phyloP scores from a whole-genome alignment of 2,329 filamentous ascomycete genomes.

The Aspergillus sp. region DNA sequence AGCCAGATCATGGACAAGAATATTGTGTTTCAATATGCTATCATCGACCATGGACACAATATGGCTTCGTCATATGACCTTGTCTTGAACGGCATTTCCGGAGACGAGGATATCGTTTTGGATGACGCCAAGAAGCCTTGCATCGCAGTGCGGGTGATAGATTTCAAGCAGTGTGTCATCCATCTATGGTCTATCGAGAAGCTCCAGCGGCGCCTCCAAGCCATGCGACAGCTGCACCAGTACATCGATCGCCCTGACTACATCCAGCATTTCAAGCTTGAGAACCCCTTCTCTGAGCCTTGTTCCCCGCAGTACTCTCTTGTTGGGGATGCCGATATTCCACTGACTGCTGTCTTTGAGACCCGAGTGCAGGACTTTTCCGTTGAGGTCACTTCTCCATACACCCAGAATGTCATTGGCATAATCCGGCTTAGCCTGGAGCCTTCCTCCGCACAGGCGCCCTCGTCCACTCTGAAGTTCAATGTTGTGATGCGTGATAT shows the following conservation, averaged over 20 bases:
- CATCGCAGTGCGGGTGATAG: constrained; percentile 83
- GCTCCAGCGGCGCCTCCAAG: constrained; percentile 76
- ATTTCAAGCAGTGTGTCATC: constrained; percentile 81
- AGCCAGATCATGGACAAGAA: constrained; percentile 92
- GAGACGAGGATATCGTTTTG: constrained; percentile 79
- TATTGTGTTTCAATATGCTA: constrained; percentile 90
- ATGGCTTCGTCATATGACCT: constrained; percentile 95
- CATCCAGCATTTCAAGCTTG: constrained; percentile 84
- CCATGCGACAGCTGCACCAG: constrained; percentile 96
- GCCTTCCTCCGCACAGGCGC: constrained; percentile 87
- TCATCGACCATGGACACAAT: constrained; percentile 83
- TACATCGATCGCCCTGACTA: constrained; percentile 96
- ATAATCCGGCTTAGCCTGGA: constrained; percentile 89
- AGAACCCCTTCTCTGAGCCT: constrained; percentile 87
- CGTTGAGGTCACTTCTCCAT: constrained; percentile 86
- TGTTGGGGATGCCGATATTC: constrained; percentile 89
- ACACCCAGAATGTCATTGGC: constrained; percentile 85
- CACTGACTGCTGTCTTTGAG: constrained; percentile 88
- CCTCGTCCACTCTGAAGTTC: constrained; percentile 90
- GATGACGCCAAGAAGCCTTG: constrained; percentile 84
- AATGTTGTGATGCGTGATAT: constrained; percentile 98
- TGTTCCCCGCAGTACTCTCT: constrained; percentile 92
- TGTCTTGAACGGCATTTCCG: constrained; percentile 83
- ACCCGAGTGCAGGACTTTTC: constrained; percentile 91
- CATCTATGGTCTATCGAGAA: constrained; percentile 95